phyloP scores from a whole-genome alignment of 164 flowering plant genomes.

The Piper betle region DNA sequence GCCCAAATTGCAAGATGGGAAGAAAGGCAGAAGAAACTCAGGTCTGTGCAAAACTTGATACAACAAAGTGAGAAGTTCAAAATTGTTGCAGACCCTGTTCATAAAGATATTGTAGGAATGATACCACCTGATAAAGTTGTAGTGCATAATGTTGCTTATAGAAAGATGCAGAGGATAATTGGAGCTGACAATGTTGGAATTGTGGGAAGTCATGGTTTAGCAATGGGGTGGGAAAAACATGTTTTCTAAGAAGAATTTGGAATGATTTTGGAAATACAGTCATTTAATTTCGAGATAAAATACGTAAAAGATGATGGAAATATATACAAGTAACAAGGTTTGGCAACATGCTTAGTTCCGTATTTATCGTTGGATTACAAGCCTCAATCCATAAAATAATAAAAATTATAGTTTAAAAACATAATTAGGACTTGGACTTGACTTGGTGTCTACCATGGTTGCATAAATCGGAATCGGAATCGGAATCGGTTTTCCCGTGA shows the following conservation, averaged over 20 bases:
- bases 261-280: too few species aligned
- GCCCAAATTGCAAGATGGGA: neutral
- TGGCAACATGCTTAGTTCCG: too few species aligned
- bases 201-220: constrained; percentile 7
- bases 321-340: too few species aligned
- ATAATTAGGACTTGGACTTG: too few species aligned
- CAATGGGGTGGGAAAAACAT: constrained; percentile 16
- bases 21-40: neutral
- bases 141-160: neutral
- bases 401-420: too few species aligned
- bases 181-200: constrained; percentile 4
- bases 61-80: neutral
- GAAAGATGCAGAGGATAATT: neutral
- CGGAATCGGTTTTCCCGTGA: too few species aligned
- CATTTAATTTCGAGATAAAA: too few species aligned
- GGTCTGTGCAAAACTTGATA: neutral
- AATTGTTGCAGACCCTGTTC: neutral
- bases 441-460: too few species aligned
- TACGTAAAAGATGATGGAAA: too few species aligned
- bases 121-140: neutral
- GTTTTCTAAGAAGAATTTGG: constrained; percentile 9
- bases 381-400: too few species aligned
- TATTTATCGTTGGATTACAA: too few species aligned
- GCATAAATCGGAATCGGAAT: too few species aligned
- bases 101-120: neutral